Percentiles rank a stretch among this genome's conserved stretches.
Conservation (phyloP, 768 basidiomycete genomes). For the Serendipita sp. region DNA sequence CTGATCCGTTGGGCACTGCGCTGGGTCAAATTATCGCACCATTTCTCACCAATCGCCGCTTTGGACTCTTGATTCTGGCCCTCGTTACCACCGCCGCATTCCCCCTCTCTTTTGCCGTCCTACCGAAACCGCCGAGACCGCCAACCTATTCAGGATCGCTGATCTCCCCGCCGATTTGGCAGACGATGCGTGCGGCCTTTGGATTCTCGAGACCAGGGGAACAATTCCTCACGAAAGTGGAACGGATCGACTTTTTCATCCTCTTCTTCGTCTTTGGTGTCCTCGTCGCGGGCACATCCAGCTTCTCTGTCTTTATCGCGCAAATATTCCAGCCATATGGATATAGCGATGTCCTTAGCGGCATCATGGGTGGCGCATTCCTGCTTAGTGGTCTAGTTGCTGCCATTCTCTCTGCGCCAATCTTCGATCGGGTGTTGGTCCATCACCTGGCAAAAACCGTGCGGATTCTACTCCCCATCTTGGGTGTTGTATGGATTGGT, state of each 20-base stretch:
- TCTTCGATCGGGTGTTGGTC: constrained; percentile 21
- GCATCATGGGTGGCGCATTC: constrained; percentile 49
- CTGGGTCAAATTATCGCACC: constrained; percentile 62
- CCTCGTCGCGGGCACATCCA: constrained; percentile 41
- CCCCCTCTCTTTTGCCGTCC: constrained; percentile 46
- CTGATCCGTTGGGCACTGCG: constrained; percentile 37
- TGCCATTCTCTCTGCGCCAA: background rate
- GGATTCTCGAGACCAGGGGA: constrained; percentile 22
- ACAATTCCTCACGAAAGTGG: constrained; percentile 42
- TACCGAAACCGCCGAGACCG: constrained; percentile 51
- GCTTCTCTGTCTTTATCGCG: background rate
- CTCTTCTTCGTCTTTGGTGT: constrained; percentile 44
- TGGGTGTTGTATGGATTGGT: constrained; percentile 39
- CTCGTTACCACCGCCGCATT: constrained; percentile 49
- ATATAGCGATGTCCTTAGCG: constrained; percentile 48
- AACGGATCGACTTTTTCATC: constrained; percentile 58
- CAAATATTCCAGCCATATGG: constrained; percentile 36
- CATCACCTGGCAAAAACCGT: constrained; percentile 45
- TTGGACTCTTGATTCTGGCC: constrained; percentile 52
- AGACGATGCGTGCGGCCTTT: constrained; percentile 21
- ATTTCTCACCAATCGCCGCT: constrained; percentile 17
- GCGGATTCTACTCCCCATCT: constrained; percentile 45
- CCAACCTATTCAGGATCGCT: constrained; percentile 31
- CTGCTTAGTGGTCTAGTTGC: constrained; percentile 51
- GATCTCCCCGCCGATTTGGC: constrained; percentile 13